These are phyloP conservation scores for Myxozyma neotropica DNA, from an alignment of 805 yeast genomes.

Conservation along the genomic window DNA sequence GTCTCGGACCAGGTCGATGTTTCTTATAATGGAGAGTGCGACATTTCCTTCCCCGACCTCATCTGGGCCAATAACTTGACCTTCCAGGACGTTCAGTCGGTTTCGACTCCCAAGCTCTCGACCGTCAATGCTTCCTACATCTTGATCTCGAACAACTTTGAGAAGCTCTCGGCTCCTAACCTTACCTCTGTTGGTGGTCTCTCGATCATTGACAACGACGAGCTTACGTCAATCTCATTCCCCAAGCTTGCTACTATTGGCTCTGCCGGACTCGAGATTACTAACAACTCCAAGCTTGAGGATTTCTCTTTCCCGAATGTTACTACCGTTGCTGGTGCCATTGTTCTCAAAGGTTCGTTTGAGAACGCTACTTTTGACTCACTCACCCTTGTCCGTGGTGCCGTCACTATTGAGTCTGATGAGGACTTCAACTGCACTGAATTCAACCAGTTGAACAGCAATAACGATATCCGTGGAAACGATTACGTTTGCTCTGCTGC, in stretches of 20 bases:
- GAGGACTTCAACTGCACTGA: conserved; percentile 81
- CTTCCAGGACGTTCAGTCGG: conserved; percentile 75
- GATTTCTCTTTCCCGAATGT: conserved; percentile 69
- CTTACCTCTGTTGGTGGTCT: conserved; percentile 75
- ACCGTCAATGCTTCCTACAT: conserved; percentile 80
- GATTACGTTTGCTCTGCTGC: conserved; percentile 74
- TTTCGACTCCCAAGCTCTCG: conserved; percentile 69
- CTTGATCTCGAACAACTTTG: conserved; percentile 69
- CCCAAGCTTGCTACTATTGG: conserved; percentile 71
- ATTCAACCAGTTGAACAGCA: conserved; percentile 69
- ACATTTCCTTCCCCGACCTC: conserved; percentile 56
- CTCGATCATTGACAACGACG: conserved; percentile 70
- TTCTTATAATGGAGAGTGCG: conserved; percentile 81
- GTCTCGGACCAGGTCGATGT: conserved; percentile 76
- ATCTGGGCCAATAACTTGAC: conserved; percentile 86
- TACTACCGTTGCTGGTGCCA: conserved; percentile 83
- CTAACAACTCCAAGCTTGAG: conserved; percentile 76
- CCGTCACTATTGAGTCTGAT: conserved; percentile 75
- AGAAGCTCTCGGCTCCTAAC: conserved; percentile 44
- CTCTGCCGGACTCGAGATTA: conserved; percentile 84
- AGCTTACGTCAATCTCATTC: conserved; percentile 70
- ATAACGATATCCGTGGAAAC: conserved; percentile 91
- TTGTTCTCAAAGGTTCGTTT: conserved; percentile 77
- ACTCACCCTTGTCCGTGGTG: conserved; percentile 85
- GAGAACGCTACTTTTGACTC: conserved; percentile 73